These are phyloP conservation scores for Ogataea pilisensis DNA, from an alignment of 805 yeast species.

Conservation along the genomic window DNA sequence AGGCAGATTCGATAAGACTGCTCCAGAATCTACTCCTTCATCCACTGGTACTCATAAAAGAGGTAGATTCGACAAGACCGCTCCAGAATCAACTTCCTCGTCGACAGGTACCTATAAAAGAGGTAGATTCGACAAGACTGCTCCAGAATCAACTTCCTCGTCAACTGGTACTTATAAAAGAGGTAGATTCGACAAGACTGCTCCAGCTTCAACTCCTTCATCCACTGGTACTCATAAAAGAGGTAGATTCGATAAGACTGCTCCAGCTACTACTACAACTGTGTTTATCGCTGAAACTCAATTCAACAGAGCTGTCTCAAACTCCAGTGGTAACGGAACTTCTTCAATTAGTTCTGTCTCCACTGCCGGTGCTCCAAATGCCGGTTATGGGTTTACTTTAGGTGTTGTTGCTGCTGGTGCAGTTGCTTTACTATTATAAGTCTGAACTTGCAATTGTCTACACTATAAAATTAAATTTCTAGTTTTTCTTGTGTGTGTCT, in stretches of 20 bases:
- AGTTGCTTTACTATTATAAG: conserved; percentile 14
- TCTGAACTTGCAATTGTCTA: not conserved
- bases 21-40: conserved; percentile 33
- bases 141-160: conserved; percentile 27
- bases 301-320: conserved; percentile 11
- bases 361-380: conserved; percentile 25
- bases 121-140: conserved; percentile 54
- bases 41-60: conserved; percentile 48
- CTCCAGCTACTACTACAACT: conserved; percentile 35
- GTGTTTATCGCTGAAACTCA: conserved; percentile 23
- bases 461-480: too few relatives aligned
- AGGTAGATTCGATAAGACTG: conserved; percentile 54
- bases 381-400: conserved; percentile 15
- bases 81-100: too few relatives aligned
- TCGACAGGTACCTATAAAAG: conserved; percentile 31
- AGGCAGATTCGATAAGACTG: conserved; percentile 50
- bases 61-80: conserved; percentile 53
- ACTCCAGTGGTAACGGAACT: conserved; percentile 21
- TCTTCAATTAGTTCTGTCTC: conserved; percentile 12
- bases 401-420: conserved; percentile 21
- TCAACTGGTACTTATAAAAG: conserved; percentile 38
- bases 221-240: conserved; percentile 48
- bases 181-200: conserved; percentile 50
- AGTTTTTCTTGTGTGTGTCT: too few relatives aligned
- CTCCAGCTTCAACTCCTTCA: conserved; percentile 28